phyloP scores from a whole-genome alignment of 768 basidiomycete species.

The Leucosporidium yakuticum region DNA sequence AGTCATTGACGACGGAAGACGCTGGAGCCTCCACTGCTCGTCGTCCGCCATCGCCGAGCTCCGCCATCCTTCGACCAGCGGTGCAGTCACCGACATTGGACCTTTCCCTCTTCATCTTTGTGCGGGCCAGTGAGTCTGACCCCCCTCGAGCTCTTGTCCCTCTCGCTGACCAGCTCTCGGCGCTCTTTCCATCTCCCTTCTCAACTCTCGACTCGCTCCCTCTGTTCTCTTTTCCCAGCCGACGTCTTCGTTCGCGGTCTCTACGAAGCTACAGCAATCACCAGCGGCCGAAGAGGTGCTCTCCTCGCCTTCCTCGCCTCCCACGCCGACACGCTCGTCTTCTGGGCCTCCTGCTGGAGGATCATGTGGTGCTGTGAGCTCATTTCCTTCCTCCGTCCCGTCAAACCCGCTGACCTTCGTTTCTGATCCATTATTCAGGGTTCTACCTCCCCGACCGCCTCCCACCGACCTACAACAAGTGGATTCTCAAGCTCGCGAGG shows the following conservation, averaged over 20 bases:
- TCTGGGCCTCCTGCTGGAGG: conserved; percentile 13
- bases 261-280: conserved; percentile 10
- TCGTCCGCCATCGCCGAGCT: background rate
- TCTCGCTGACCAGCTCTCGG: background rate
- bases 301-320: conserved; percentile 1
- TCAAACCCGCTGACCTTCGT: background rate
- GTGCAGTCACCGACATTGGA: conserved; percentile 27
- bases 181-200: background rate
- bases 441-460: conserved; percentile 33
- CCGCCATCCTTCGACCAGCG: background rate
- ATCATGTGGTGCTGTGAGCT: conserved; percentile 31
- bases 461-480: conserved; percentile 28
- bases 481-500: conserved; percentile 31
- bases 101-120: conserved; percentile 35
- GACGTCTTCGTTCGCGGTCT: conserved; percentile 21
- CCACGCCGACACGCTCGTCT: conserved; percentile 31
- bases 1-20: background rate
- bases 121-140: conserved; percentile 12
- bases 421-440: background rate
- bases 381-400: background rate
- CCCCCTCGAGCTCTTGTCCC: too few relatives aligned
- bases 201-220: background rate
- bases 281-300: background rate
- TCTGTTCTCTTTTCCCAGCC: background rate
- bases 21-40: background rate